Conservation (phyloP, 108 stramenopile species). For the Skeletonema grethae region DNA sequence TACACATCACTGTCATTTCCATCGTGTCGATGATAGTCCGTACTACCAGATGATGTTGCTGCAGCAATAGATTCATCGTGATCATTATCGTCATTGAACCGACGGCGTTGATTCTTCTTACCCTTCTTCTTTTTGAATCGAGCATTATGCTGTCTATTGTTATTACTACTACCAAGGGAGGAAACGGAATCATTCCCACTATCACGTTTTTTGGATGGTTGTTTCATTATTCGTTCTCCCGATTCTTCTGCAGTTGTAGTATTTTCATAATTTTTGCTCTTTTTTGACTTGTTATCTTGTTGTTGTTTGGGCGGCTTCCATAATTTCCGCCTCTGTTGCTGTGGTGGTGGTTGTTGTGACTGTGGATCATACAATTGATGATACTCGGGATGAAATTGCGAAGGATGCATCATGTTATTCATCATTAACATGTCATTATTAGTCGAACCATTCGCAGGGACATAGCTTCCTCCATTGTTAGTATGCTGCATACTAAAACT, state of each 20-base stretch:
- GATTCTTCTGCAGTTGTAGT: too few species aligned
- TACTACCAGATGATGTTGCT: too few species aligned
- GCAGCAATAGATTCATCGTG: not conserved
- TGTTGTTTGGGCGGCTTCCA: conserved; percentile 28
- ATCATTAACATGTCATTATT: not conserved
- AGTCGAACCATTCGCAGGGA: not conserved
- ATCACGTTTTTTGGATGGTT: conserved; percentile 33
- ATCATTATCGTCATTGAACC: conserved; percentile 46
- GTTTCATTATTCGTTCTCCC: conserved; percentile 10
- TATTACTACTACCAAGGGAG: conserved; percentile 17
- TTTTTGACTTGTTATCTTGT: not conserved
- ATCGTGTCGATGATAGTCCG: too few species aligned
- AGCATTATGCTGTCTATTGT: conserved; percentile 2
- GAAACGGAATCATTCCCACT: conserved; percentile 41
- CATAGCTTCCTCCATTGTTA: too few species aligned
- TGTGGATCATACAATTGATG: not conserved
- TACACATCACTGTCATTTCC: too few species aligned
- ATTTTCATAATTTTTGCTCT: too few species aligned
- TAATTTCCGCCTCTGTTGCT: conserved; percentile 26
- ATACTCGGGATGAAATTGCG: not conserved
- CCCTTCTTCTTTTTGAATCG: not conserved
- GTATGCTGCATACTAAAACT: conserved; percentile 52
- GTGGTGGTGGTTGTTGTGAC: not conserved
- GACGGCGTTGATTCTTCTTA: conserved; percentile 58
- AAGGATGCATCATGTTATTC: not conserved